Conservation (phyloP, 306 rosid species). For the Vigna angularis region DNA sequence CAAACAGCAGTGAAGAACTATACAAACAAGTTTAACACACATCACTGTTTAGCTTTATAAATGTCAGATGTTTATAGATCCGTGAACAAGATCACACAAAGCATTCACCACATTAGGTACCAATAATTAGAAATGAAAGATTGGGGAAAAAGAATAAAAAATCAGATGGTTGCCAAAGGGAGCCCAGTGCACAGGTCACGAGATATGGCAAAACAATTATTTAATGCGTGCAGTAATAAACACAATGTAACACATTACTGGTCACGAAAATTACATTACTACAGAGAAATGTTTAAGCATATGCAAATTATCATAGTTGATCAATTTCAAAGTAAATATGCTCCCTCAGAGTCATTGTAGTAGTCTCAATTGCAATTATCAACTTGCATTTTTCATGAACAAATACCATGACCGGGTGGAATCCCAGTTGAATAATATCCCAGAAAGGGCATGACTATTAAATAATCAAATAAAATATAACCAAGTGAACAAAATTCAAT, state of each 20-base stretch:
- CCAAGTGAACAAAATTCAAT: background rate
- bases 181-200: constrained; percentile 21
- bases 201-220: constrained; percentile 31
- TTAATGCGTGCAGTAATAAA: background rate
- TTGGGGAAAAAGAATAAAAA: background rate
- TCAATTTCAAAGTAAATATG: constrained; percentile 13
- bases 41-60: constrained; percentile 3
- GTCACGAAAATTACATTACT: constrained; percentile 28
- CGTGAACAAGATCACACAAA: constrained; percentile 12
- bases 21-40: constrained; percentile 19
- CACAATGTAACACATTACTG: constrained; percentile 17
- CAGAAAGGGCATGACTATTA: constrained; percentile 1
- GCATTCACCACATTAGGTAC: constrained; percentile 31
- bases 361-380: constrained; percentile 35
- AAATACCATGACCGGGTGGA: background rate
- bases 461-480: background rate
- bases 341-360: background rate
- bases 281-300: constrained; percentile 23
- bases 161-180: background rate
- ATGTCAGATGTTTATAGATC: constrained; percentile 16
- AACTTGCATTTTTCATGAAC: constrained; percentile 15
- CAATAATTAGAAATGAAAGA: constrained; percentile 14
- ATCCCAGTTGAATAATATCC: background rate
- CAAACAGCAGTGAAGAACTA: constrained; percentile 30
- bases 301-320: constrained; percentile 32